phyloP scores from a whole-genome alignment of 768 basidiomycete genomes.

The Xerocomus brunneocitrinus region DNA sequence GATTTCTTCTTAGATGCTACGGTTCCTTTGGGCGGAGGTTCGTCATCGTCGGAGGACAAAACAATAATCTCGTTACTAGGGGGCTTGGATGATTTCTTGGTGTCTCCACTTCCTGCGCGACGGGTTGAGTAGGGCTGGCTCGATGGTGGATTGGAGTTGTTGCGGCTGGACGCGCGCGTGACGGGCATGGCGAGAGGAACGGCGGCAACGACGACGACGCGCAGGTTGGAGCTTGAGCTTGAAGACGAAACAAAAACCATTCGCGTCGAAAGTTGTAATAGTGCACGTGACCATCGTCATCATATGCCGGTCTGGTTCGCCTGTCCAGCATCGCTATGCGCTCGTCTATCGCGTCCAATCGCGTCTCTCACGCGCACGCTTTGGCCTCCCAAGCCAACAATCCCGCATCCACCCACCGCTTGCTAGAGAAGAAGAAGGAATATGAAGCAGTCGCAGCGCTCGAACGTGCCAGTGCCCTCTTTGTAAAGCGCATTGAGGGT shows the following conservation, averaged over 20 bases:
- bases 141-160: neutral
- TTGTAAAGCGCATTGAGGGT: slow-evolving; percentile 62
- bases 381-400: slow-evolving; percentile 36
- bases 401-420: slow-evolving; percentile 49
- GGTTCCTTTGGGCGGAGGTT: slow-evolving; percentile 18
- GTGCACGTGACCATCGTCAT: slow-evolving; percentile 12
- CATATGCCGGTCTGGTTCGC: neutral
- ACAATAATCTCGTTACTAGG: slow-evolving; percentile 28
- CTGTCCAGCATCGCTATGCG: slow-evolving; percentile 37
- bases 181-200: slow-evolving; percentile 20
- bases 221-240: neutral
- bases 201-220: neutral
- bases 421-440: slow-evolving; percentile 78
- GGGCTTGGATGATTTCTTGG: slow-evolving; percentile 14
- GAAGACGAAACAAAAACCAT: neutral
- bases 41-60: slow-evolving; percentile 33
- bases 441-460: slow-evolving; percentile 70
- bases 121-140: slow-evolving; percentile 5
- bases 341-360: slow-evolving; percentile 49
- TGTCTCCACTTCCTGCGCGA: slow-evolving; percentile 1
- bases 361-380: slow-evolving; percentile 45
- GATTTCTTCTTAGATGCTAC: slow-evolving; percentile 15
- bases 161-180: slow-evolving; percentile 27
- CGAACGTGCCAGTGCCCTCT: slow-evolving; percentile 57
- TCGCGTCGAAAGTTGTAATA: slow-evolving; percentile 8